Evolutionary conservation across 2,329 filamentous ascomycete species (phyloP).

Genomic region (Rhynchosporium graminicola): DNA sequence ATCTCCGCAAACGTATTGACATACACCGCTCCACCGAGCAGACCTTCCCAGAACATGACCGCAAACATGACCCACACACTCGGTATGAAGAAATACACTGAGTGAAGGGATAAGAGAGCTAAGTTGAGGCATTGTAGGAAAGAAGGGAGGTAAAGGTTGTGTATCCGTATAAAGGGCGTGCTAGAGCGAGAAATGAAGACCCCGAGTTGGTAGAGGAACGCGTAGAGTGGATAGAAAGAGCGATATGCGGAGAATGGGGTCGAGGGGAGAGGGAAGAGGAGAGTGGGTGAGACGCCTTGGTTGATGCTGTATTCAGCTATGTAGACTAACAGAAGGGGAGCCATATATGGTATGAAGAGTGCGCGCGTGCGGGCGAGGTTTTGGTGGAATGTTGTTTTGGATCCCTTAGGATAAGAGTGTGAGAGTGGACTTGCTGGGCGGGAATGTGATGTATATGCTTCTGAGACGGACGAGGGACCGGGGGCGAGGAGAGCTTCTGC

Average conservation of each 20-base stretch:
- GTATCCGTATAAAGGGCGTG: constrained; percentile 81
- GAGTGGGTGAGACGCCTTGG: constrained; percentile 85
- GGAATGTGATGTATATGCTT: constrained; percentile 44
- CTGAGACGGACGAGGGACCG: constrained; percentile 44
- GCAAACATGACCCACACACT: constrained; percentile 83
- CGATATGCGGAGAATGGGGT: constrained; percentile 81
- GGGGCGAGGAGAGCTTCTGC: constrained; percentile 53
- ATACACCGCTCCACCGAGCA: constrained; percentile 89
- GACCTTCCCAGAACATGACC: constrained; percentile 90
- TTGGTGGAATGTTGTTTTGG: constrained; percentile 7
- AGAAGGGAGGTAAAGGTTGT: constrained; percentile 78
- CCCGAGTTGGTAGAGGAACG: constrained; percentile 90
- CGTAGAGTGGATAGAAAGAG: constrained; percentile 92
- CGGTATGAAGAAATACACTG: constrained; percentile 78
- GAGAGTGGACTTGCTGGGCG: constrained; percentile 17
- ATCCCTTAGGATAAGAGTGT: neutral
- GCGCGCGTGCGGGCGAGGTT: constrained; percentile 62
- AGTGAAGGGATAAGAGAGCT: constrained; percentile 70
- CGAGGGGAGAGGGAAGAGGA: constrained; percentile 76
- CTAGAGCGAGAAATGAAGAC: constrained; percentile 94
- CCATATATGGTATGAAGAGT: constrained; percentile 81
- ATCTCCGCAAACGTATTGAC: constrained; percentile 97
- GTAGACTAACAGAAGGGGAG: constrained; percentile 89
- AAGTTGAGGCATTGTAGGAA: constrained; percentile 82
- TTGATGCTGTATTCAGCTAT: constrained; percentile 98